Conservation (phyloP, 805 yeast genomes). For the Candida sithepensis region DNA sequence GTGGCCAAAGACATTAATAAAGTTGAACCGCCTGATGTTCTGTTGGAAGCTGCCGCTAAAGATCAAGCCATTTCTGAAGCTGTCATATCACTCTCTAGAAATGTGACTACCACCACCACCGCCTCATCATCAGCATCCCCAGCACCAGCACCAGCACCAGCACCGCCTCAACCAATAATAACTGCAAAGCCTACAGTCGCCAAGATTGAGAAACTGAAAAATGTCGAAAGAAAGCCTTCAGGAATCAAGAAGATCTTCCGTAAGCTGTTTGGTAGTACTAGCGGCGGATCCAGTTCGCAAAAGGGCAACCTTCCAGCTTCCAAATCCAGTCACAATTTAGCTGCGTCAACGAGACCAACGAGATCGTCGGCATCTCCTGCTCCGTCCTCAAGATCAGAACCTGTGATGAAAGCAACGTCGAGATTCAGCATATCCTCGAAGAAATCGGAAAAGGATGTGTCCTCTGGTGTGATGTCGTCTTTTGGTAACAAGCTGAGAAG, state of each 20-base stretch:
- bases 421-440: neutral
- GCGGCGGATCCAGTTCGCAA: too few species aligned
- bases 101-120: too few species aligned
- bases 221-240: constrained; percentile 5
- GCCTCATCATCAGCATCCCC: neutral
- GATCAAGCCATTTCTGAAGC: neutral
- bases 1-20: neutral
- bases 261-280: constrained; percentile 6
- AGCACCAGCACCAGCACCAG: neutral
- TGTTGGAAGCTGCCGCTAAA: neutral
- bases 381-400: neutral
- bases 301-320: too few species aligned
- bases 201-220: neutral
- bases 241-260: constrained; percentile 4
- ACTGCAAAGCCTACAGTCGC: neutral
- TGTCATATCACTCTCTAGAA: neutral
- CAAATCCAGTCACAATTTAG: too few species aligned
- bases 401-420: neutral
- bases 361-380: neutral
- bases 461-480: neutral
- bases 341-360: too few species aligned
- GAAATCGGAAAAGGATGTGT: neutral
- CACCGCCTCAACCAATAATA: neutral
- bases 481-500: neutral
- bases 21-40: too few species aligned